Evolutionary conservation across 108 stramenopile genomes (phyloP).

Genomic region (Parietichytrium sp.): DNA sequence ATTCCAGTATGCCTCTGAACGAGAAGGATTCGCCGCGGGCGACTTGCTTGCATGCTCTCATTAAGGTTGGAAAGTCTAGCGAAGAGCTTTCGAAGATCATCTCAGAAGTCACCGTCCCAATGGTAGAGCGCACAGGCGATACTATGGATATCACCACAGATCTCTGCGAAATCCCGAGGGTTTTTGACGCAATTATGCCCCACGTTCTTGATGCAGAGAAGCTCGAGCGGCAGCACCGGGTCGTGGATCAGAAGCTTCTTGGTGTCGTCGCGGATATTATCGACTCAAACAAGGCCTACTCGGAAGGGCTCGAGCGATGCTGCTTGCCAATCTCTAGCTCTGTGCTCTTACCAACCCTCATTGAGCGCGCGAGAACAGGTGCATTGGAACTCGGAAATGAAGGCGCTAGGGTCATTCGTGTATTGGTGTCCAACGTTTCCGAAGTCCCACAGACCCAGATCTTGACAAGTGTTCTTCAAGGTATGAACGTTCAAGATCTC

Average conservation of each 20-base stretch:
- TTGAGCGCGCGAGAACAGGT: too few species aligned
- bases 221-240: too few species aligned
- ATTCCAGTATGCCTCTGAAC: not conserved
- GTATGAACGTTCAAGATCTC: too few species aligned
- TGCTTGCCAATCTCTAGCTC: not conserved
- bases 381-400: too few species aligned
- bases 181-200: not conserved
- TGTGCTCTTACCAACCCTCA: conserved; percentile 12
- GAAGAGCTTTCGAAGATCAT: not conserved
- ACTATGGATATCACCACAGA: not conserved
- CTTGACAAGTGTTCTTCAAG: too few species aligned
- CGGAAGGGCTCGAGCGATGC: not conserved
- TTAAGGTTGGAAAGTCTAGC: not conserved
- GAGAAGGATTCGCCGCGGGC: too few species aligned
- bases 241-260: too few species aligned
- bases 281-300: conserved; percentile 6
- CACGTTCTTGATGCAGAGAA: not conserved
- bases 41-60: not conserved
- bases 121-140: not conserved
- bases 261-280: not conserved
- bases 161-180: conserved; percentile 10
- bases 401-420: too few species aligned
- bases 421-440: too few species aligned
- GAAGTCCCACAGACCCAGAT: too few species aligned
- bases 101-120: not conserved